Conservation (phyloP, 225 moss, liverwort and hornwort species). For the Sphagnum contortum region DNA sequence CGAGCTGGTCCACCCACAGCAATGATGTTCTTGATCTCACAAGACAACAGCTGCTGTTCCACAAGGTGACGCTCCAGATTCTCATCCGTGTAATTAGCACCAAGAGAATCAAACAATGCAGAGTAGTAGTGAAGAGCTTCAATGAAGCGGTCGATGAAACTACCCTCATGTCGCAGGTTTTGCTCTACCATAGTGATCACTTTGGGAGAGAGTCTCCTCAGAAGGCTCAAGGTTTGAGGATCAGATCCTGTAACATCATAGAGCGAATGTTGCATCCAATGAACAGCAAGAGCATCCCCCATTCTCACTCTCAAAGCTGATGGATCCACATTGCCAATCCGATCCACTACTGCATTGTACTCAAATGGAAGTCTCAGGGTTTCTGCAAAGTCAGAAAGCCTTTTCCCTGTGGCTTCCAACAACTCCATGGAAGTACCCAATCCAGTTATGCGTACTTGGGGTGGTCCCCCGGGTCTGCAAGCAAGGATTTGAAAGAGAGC, state of each 20-base stretch:
- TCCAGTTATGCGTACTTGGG: conserved; percentile 68
- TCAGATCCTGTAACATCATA: conserved; percentile 77
- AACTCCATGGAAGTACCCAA: conserved; percentile 47
- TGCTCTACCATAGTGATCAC: conserved; percentile 74
- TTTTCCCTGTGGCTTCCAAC: conserved; percentile 62
- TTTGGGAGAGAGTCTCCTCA: conserved; percentile 47
- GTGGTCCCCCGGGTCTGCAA: conserved; percentile 45
- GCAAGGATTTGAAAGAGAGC: conserved; percentile 66
- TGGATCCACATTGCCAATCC: conserved; percentile 52
- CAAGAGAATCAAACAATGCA: conserved; percentile 70
- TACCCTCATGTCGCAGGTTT: conserved; percentile 52
- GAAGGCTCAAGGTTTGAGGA: conserved; percentile 30
- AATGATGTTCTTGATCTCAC: conserved; percentile 76
- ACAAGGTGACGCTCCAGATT: conserved; percentile 60
- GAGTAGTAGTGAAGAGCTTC: conserved; percentile 85
- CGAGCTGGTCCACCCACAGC: conserved; percentile 61
- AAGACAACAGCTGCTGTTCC: conserved; percentile 74
- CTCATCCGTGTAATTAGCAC: conserved; percentile 46
- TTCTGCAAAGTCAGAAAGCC: conserved; percentile 56
- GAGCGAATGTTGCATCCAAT: conserved; percentile 78
- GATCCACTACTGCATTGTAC: conserved; percentile 48
- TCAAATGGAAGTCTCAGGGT: conserved; percentile 56
- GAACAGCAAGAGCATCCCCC: conserved; percentile 55
- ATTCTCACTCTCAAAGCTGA: conserved; percentile 26
- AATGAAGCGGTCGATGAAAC: conserved; percentile 66